A percentile compares a stretch with the other conserved stretches of the same genome.
phyloP scores from a whole-genome alignment of 2,329 filamentous ascomycete genomes.

The Thelonectria discophora region DNA sequence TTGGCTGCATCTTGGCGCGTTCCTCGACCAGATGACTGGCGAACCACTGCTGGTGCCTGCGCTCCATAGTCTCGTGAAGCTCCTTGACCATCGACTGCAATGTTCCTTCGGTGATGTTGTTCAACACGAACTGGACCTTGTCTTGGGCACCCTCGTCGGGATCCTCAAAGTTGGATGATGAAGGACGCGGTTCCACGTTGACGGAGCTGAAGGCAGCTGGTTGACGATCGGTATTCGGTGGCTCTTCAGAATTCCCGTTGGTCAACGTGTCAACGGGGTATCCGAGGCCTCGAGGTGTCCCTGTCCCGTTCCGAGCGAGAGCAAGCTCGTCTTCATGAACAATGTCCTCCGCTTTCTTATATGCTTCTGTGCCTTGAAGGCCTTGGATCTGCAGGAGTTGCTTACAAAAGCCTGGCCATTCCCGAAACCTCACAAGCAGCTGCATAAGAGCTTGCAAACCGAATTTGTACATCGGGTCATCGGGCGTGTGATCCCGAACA shows the following conservation, averaged over 20 bases:
- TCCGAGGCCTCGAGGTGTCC: constrained; percentile 47
- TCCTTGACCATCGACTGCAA: constrained; percentile 85
- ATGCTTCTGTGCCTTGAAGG: constrained; percentile 85
- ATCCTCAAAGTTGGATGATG: constrained; percentile 75
- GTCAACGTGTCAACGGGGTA: constrained; percentile 62
- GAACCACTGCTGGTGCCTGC: constrained; percentile 94
- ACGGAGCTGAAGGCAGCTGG: constrained; percentile 81
- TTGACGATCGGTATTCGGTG: constrained; percentile 65
- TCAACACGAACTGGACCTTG: constrained; percentile 93
- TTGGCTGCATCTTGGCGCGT: constrained; percentile 95
- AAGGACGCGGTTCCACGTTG: constrained; percentile 74
- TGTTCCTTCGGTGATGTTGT: constrained; percentile 94
- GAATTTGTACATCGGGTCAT: constrained; percentile 97
- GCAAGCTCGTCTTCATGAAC: constrained; percentile 71
- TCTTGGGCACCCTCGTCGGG: constrained; percentile 87
- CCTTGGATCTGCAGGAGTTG: constrained; percentile 83
- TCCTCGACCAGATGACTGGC: constrained; percentile 94
- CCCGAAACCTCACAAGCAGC: constrained; percentile 80
- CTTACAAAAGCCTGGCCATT: constrained; percentile 96
- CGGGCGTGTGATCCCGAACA: constrained; percentile 82
- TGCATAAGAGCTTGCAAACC: constrained; percentile 94
- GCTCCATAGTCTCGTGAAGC: constrained; percentile 78
- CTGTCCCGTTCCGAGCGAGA: constrained; percentile 62
- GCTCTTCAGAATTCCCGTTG: constrained; percentile 77
- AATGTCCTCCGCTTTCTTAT: constrained; percentile 82